Conservation (phyloP, 2,329 filamentous ascomycete species). For the Botrytis elliptica region DNA sequence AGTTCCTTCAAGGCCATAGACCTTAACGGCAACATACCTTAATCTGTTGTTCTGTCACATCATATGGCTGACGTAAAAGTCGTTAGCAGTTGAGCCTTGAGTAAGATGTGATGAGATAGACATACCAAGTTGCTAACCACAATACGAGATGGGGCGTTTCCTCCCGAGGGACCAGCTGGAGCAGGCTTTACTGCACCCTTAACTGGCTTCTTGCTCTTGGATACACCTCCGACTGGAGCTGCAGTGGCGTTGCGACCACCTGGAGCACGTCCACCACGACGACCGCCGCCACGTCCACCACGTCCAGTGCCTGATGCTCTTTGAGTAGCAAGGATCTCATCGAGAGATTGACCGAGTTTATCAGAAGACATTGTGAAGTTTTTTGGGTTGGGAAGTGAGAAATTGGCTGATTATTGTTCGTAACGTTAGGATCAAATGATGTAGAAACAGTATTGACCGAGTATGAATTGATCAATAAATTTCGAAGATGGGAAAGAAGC, state of each 20-base stretch:
- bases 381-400: conserved; percentile 28
- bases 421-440: conserved; percentile 37
- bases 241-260: conserved; percentile 47
- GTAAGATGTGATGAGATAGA: conserved; percentile 25
- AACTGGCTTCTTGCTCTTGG: conserved; percentile 64
- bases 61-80: conserved; percentile 66
- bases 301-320: conserved; percentile 28
- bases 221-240: conserved; percentile 81
- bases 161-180: conserved; percentile 61
- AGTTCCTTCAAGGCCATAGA: conserved; percentile 63
- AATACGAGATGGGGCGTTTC: conserved; percentile 72
- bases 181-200: conserved; percentile 61
- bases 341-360: conserved; percentile 95
- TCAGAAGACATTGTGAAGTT: conserved; percentile 75
- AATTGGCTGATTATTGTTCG: conserved; percentile 32
- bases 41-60: conserved; percentile 95
- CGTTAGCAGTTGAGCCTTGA: conserved; percentile 15
- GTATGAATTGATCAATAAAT: conserved; percentile 28
- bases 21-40: conserved; percentile 99
- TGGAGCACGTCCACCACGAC: conserved; percentile 46
- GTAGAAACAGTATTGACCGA: conserved; percentile 32
- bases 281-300: conserved; percentile 44
- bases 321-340: conserved; percentile 84
- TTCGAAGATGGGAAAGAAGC: conserved; percentile 30
- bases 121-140: conserved; percentile 92